Base-by-base conservation (phyloP, 768 basidiomycete species). In the Termitomyces sp. region DNA sequence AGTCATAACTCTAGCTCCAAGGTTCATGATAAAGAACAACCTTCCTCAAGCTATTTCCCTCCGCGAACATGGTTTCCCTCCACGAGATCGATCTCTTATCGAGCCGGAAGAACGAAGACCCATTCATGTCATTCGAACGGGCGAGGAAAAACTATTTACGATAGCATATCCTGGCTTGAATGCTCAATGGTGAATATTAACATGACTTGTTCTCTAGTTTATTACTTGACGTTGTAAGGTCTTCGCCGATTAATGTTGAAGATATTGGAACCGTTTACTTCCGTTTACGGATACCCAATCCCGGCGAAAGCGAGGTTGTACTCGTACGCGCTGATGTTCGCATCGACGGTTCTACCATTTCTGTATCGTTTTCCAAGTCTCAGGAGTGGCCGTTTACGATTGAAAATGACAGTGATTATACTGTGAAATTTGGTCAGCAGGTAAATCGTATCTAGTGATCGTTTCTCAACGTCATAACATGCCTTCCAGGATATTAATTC, bases 341-440 rank as follows among this genome's bases (percentile, higher is more conserved):
- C 60, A 82, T 98, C 44, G 86, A 92, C 40, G 92, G 90, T 0
- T 86, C 97, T 1, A 92, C 88, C 1, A 92, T 99, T 55, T 98
- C 95, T 73, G 76, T 98, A n/a, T 82, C 82, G 55, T 74, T 98
- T 62, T 78, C 80, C 13, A 69, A 76, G 48, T 88, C 89, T 18
- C 79, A 76, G 26, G 88, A 88, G 3, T 98, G 95, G 93, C 97
- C 97, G 1, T 93, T 98, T 70, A 77, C 80, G 33, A 83, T 99
- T 49, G 91, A 95, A 69, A 99, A 99, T 64, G 85, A 89, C 40
- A 95, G 90, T 57, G 89, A 91, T 63, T 79, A 87, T 59, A 66
- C 76, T 0, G 75, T 95, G 62, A 74, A 75, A 10, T 78, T 96
- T 61, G 84, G 77, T 60, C 97, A 99, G 74, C 83, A 82, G 70